These are phyloP conservation scores for Aspergillus saccharolyticus DNA, from an alignment of 495 filamentous ascomycete species.

Conservation along the genomic window DNA sequence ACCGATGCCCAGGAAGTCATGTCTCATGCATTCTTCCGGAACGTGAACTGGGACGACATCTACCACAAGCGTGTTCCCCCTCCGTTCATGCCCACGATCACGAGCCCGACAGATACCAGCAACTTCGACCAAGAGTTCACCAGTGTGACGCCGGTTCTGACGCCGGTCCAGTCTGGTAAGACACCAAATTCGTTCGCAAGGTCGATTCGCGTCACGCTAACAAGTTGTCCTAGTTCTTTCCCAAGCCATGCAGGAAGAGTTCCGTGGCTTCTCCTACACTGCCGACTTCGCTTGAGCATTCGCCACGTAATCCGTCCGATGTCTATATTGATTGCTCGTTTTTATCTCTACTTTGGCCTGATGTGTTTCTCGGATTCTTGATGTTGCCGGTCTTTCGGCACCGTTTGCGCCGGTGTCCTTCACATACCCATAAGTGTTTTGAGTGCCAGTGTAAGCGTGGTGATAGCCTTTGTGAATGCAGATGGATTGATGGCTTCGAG, in stretches of 20 bases:
- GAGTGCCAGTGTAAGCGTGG: slow-evolving; percentile 19
- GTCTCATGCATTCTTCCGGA: slow-evolving; percentile 97
- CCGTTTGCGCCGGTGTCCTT: slow-evolving; percentile 19
- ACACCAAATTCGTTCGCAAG: not conserved
- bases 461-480: slow-evolving; percentile 15
- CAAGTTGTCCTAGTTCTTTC: slow-evolving; percentile 67
- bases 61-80: slow-evolving; percentile 88
- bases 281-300: slow-evolving; percentile 59
- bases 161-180: slow-evolving; percentile 95
- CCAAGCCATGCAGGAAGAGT: slow-evolving; percentile 99
- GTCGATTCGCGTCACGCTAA: slow-evolving; percentile 5
- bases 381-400: slow-evolving; percentile 14
- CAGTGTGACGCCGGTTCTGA: slow-evolving; percentile 94
- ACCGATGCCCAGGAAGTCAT: slow-evolving; percentile 99
- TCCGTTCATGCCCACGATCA: slow-evolving; percentile 86
- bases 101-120: slow-evolving; percentile 89
- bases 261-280: slow-evolving; percentile 97
- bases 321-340: not conserved
- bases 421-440: slow-evolving; percentile 31
- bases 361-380: slow-evolving; percentile 18
- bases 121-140: slow-evolving; percentile 99
- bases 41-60: slow-evolving; percentile 97
- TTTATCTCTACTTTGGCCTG: slow-evolving; percentile 15
- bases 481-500: slow-evolving; percentile 16
- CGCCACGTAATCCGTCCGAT: not conserved